Base-by-base conservation (phyloP, 129 eudicot species). In the Lonicera japonica region DNA sequence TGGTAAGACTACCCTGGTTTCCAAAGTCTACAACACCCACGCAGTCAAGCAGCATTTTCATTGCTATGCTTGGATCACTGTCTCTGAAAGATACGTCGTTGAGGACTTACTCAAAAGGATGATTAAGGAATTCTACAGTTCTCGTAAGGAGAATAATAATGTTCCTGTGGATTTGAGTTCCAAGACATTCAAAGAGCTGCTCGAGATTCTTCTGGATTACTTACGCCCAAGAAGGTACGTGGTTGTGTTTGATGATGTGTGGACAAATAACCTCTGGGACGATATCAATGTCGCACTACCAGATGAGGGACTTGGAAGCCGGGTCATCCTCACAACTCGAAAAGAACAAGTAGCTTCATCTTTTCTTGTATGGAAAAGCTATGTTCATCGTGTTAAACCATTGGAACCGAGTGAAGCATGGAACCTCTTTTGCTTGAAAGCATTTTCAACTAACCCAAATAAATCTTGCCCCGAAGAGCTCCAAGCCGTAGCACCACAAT, bases 211-310 rank as follows among this genome's bases (percentile, higher is more conserved):
- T 16, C 19, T 59, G 18, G 10, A 50, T 11, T 47, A 8, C 15
- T 14, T 70, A 25, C 40, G 0, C 4, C 16, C n/a, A 8, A 68
- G 21, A 51, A 57, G 58, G 48, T 68, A 68, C 29, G 19, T 68
- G 11, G 18, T 68, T 41, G 72, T 68, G n/a, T 47, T 68, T 8
- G 72, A 68, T 25, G 72, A 68, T 20, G 34, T 68, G 5, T 68
- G 72, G 72, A 57, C 25, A 11, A 45, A 24, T 13, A 13, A 58
- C 15, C 25, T 51, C 6, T 68, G 64, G 64, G 45, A 45, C 8
- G 25, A 25, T 0, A 8, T 68, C 0, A 24, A 21, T 10, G 25
- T 19, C 20, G 13, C 19, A 11, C 60, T 68, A 22, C 72, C 64
- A 6, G 57, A 47, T 56, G 47, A 68, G 5, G 39, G 24, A 11